phyloP scores from a whole-genome alignment of 2,329 filamentous ascomycete genomes.

The Colletotrichum salicis region DNA sequence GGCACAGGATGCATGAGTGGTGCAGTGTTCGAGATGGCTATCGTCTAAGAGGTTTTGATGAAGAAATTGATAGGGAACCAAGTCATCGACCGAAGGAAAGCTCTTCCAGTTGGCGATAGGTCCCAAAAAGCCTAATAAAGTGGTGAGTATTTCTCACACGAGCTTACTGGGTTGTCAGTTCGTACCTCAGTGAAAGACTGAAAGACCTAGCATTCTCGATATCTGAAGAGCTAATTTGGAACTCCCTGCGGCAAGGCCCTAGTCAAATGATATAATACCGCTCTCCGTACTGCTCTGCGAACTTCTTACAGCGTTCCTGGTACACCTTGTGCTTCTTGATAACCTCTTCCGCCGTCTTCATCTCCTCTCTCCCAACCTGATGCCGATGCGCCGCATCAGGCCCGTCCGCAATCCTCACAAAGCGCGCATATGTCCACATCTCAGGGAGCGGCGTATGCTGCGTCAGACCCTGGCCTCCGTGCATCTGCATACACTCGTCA shows the following conservation, averaged over 20 bases:
- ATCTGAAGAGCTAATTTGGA: neutral
- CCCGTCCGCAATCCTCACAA: slow-evolving; percentile 87
- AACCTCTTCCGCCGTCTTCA: slow-evolving; percentile 71
- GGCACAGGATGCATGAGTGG: too few species aligned
- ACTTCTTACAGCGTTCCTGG: slow-evolving; percentile 69
- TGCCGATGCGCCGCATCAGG: slow-evolving; percentile 94
- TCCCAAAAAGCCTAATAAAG: neutral
- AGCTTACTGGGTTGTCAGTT: neutral
- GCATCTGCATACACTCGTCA: slow-evolving; percentile 92
- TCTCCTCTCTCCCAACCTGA: slow-evolving; percentile 84
- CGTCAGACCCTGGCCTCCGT: slow-evolving; percentile 88
- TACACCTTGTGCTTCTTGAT: slow-evolving; percentile 72
- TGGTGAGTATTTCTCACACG: neutral
- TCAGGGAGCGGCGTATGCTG: slow-evolving; percentile 94
- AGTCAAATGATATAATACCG: slow-evolving; percentile 43
- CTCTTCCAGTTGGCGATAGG: too few species aligned
- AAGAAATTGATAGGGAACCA: too few species aligned
- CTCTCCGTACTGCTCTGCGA: slow-evolving; percentile 69
- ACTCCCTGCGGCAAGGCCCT: neutral
- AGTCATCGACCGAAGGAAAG: too few species aligned
- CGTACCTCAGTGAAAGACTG: neutral
- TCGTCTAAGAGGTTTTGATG: neutral
- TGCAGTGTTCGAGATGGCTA: neutral
- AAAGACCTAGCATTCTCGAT: neutral
- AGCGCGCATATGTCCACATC: slow-evolving; percentile 86